phyloP scores from a whole-genome alignment of 2,329 filamentous ascomycete genomes.

The Ascochyta clinopodiicola region DNA sequence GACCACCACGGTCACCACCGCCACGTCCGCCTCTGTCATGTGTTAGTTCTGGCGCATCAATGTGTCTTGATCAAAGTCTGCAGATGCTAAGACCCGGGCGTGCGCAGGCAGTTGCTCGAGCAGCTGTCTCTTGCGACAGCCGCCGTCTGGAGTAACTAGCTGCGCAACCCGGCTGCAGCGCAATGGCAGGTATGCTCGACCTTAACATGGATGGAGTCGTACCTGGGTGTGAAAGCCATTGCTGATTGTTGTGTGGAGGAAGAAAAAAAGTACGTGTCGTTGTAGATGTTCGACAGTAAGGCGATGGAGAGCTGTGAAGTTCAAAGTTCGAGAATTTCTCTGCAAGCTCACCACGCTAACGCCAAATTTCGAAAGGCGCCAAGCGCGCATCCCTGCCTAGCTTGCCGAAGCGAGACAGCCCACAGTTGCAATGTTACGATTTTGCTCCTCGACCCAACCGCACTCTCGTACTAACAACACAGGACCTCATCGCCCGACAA shows the following conservation, averaged over 20 bases:
- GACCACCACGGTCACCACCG: slow-evolving; percentile 27
- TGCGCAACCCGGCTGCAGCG: slow-evolving; percentile 16
- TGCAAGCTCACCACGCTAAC: slow-evolving; percentile 20
- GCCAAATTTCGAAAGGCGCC: slow-evolving; percentile 5
- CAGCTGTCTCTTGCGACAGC: slow-evolving; percentile 8
- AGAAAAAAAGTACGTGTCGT: not conserved
- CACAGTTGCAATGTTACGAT: slow-evolving; percentile 30
- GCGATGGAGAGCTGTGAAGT: slow-evolving; percentile 5
- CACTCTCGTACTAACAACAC: slow-evolving; percentile 42
- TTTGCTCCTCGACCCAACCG: slow-evolving; percentile 32
- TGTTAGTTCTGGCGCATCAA: slow-evolving; percentile 11
- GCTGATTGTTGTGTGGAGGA: slow-evolving; percentile 13
- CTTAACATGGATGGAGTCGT: slow-evolving; percentile 23
- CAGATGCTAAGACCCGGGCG: slow-evolving; percentile 3
- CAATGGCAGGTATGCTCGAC: slow-evolving; percentile 24
- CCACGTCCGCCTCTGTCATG: slow-evolving; percentile 47
- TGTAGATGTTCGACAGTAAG: slow-evolving; percentile 2
- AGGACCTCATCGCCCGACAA: slow-evolving; percentile 47
- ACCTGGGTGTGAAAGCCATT: slow-evolving; percentile 43
- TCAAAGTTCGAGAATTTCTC: slow-evolving; percentile 19
- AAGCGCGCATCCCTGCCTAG: slow-evolving; percentile 9
- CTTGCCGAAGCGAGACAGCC: slow-evolving; percentile 8
- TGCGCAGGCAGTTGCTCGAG: slow-evolving; percentile 6
- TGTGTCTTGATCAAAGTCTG: slow-evolving; percentile 10
- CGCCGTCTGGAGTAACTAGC: slow-evolving; percentile 2